phyloP scores from a whole-genome alignment of 371 early-diverging fungal species.

The Rhizopus stolonifer region DNA sequence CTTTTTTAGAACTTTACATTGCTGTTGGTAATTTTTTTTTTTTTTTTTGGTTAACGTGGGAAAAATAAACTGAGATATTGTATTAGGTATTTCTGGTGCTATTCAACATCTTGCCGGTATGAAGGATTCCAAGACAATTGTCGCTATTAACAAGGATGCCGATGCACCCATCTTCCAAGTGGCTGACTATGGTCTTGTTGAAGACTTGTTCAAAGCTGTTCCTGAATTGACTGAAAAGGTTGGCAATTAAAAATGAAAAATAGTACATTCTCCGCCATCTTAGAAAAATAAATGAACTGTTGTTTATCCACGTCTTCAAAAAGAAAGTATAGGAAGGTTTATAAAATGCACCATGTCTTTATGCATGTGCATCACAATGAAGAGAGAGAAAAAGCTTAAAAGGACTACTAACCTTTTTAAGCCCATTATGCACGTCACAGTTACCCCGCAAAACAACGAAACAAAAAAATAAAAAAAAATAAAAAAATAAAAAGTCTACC shows the following conservation, averaged over 20 bases:
- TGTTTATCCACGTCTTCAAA: not conserved
- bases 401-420: not conserved
- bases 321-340: too few relatives aligned
- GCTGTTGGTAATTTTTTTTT: constrained; percentile 71
- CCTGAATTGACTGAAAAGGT: constrained; percentile 92
- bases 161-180: constrained; percentile 98
- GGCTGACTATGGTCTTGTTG: constrained; percentile 96
- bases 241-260: constrained; percentile 10
- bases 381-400: not conserved
- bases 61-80: constrained; percentile 8
- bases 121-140: constrained; percentile 98
- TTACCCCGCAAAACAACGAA: not conserved
- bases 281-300: not conserved
- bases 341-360: too few relatives aligned
- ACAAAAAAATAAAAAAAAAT: not conserved
- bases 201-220: constrained; percentile 91
- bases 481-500: constrained; percentile 5
- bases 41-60: constrained; percentile 5
- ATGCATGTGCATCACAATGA: too few relatives aligned
- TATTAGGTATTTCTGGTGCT: constrained; percentile 92
- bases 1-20: constrained; percentile 76
- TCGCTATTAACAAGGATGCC: constrained; percentile 97
- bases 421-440: constrained; percentile 1
- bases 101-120: constrained; percentile 98
- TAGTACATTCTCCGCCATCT: too few relatives aligned